phyloP scores from a whole-genome alignment of 2,329 filamentous ascomycete species.

The Alternaria brassicae region DNA sequence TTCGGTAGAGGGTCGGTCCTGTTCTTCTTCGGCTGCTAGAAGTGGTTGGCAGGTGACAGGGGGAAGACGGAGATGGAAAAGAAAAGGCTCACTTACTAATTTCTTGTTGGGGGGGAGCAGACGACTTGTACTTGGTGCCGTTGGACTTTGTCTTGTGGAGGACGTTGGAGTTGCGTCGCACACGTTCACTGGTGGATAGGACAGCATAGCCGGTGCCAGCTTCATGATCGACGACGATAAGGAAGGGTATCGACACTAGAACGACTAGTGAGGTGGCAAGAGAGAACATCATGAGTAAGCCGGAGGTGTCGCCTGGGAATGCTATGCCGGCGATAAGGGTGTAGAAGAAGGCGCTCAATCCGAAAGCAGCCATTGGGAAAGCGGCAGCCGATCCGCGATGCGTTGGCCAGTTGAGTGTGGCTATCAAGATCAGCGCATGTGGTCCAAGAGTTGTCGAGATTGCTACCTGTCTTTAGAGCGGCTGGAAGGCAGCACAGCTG shows the following conservation, averaged over 20 bases:
- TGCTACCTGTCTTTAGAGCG: conserved; percentile 74
- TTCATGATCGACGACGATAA: conserved; percentile 74
- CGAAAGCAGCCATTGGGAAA: conserved; percentile 91
- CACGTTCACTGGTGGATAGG: conserved; percentile 60
- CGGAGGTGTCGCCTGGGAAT: conserved; percentile 82
- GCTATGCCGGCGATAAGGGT: conserved; percentile 77
- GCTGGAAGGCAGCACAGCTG: conserved; percentile 91
- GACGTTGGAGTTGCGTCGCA: conserved; percentile 53
- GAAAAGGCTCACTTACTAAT: conserved; percentile 65
- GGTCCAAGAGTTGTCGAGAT: background rate
- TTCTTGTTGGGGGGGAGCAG: conserved; percentile 57
- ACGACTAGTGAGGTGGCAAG: conserved; percentile 79
- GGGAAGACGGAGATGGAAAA: conserved; percentile 16
- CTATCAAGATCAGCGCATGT: conserved; percentile 54
- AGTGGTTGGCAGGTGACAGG: conserved; percentile 44
- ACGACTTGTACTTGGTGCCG: conserved; percentile 53
- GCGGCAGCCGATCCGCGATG: conserved; percentile 93
- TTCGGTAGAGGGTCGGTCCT: conserved; percentile 67
- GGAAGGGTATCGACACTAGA: conserved; percentile 81
- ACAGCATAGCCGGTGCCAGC: conserved; percentile 64
- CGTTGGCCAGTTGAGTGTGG: conserved; percentile 88
- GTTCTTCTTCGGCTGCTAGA: conserved; percentile 46
- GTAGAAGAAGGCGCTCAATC: conserved; percentile 96
- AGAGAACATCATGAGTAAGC: conserved; percentile 80
- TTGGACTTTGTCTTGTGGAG: conserved; percentile 58